Evolutionary conservation across 768 basidiomycete genomes (phyloP), one percentile per base, ranked within the genome.

Genomic region (Amanita pallidorosea): DNA sequence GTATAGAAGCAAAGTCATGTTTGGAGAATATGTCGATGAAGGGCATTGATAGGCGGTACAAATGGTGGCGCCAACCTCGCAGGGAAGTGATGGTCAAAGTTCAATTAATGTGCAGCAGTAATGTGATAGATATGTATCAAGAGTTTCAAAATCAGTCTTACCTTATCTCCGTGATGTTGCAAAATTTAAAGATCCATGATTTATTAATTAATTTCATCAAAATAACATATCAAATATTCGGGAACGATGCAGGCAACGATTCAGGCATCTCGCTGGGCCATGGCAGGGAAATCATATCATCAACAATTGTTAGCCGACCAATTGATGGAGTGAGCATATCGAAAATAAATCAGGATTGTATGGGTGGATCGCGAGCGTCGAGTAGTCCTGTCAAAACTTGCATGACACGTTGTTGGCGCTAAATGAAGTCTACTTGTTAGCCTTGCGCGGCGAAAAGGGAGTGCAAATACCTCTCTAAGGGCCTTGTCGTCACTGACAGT

Each of bases 321-420:
- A 22, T 5, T 41, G 40, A 20, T 41, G 40, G 9, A 4, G 33
- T 13, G 31, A 33, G 31, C 31, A 12, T 7, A 1, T 18, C 37
- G 7, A 20, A 43, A n/a, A 13, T 27, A 29, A 2, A 7, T 18
- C 3, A 23, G 22, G 22, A 25, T 43, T 7, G n/a, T 11, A 8
- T n/a, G 15, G 15, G 11, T 11, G 8, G 17, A 31, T 45, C 43
- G n/a, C 27, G 55, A 45, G 56, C 55, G 48, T 62, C 70, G 53
- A 73, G 54, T 54, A 81, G 61, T 48, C 76, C 81, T 61, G 78
- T 80, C 44, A 88, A 61, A 40, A 90, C 81, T 50, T 81, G 77
- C 42, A 84, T 68, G n/a, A 91, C 70, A 54, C 74, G 72, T 55
- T 79, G 80, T 61, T 91, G 88, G 49, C 74, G 76, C 85, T 88